These are phyloP conservation scores for Xylaria polymorpha DNA, from an alignment of 2,329 filamentous ascomycete genomes.

Conservation along the genomic window DNA sequence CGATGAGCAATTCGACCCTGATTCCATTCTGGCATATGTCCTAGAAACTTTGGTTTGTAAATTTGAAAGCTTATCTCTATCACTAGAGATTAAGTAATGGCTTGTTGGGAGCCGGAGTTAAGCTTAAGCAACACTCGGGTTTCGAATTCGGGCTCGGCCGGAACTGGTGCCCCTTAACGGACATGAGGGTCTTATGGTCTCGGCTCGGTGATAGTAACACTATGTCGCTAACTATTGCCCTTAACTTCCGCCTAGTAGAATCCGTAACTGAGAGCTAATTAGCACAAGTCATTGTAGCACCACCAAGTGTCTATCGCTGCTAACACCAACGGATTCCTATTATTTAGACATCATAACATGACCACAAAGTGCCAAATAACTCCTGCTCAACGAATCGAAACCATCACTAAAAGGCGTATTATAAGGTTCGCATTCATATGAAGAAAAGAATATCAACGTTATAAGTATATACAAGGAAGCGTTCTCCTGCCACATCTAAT, in stretches of 20 bases:
- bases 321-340: not conserved
- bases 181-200: not conserved
- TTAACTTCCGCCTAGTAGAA: not conserved
- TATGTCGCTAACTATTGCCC: too few species aligned
- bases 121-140: not conserved
- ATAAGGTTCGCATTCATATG: conserved; percentile 1
- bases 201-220: not conserved
- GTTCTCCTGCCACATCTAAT: conserved; percentile 14
- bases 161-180: not conserved
- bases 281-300: not conserved
- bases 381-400: not conserved
- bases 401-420: not conserved
- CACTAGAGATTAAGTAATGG: too few species aligned
- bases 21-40: not conserved
- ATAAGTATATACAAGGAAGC: conserved; percentile 38
- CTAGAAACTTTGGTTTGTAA: not conserved
- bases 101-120: not conserved
- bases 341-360: not conserved
- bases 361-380: not conserved
- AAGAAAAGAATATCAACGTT: conserved; percentile 24
- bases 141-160: not conserved
- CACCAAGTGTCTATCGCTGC: not conserved
- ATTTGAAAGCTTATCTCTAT: not conserved
- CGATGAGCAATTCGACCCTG: not conserved
- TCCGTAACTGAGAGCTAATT: not conserved